Evolutionary conservation across 257 asterid species (phyloP).

Genomic region (Buddleja alternifolia): DNA sequence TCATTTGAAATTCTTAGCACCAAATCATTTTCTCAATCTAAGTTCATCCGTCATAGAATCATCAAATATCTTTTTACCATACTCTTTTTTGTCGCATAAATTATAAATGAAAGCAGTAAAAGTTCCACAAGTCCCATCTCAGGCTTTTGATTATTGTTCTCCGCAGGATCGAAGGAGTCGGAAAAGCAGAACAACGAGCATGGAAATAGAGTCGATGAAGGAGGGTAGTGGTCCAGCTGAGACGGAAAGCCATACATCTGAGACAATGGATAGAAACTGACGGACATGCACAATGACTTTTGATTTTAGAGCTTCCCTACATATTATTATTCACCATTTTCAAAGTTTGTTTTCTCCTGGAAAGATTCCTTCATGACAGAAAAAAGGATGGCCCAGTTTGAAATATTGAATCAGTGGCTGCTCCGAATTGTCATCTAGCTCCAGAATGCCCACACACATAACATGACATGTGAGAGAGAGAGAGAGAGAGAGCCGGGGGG

Average conservation of each 20-base stretch:
- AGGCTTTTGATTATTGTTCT: neutral
- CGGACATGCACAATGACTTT: conserved; percentile 31
- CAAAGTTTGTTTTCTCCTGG: conserved; percentile 40
- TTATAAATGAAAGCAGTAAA: too few species aligned
- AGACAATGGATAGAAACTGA: conserved; percentile 50
- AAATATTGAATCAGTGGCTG: conserved; percentile 44
- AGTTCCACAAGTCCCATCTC: neutral
- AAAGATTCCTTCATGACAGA: conserved; percentile 56
- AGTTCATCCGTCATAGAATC: too few species aligned
- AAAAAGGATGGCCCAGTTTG: conserved; percentile 35
- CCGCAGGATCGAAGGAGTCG: conserved; percentile 73
- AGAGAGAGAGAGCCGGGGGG: conserved; percentile 31
- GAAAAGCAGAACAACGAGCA: conserved; percentile 70
- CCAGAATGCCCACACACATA: conserved; percentile 27
- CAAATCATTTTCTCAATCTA: too few species aligned
- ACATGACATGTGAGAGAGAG: conserved; percentile 28
- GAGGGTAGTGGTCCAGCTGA: conserved; percentile 56
- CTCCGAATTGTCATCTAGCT: conserved; percentile 40
- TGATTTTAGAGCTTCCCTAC: conserved; percentile 35
- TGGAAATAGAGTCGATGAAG: conserved; percentile 69
- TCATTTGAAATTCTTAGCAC: too few species aligned
- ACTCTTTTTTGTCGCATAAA: too few species aligned
- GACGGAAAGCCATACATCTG: conserved; percentile 55
- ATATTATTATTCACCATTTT: conserved; percentile 39
- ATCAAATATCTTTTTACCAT: too few species aligned